Base-by-base conservation (phyloP, 129 eudicot species). In the Artemisia argyi region DNA sequence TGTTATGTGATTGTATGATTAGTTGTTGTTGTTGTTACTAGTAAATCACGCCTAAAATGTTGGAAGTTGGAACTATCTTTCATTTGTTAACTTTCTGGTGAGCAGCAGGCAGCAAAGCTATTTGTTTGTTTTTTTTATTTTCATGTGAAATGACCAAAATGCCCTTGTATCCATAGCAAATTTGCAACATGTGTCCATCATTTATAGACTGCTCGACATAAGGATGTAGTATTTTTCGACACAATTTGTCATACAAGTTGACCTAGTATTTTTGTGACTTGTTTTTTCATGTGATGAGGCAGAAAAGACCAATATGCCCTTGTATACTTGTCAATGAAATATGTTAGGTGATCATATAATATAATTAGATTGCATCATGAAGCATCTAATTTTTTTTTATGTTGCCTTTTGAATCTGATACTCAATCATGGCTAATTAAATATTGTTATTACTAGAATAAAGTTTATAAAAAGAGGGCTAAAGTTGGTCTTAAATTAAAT, bases 361-460 rank as follows among this genome's bases (percentile, higher is more conserved):
- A 62, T 52, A 69, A 62, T 19, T 12, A 61, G 81, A 69, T 61
- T 77, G 71, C 76, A 61, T 69, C 76, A 61, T 22, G 11, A 24
- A 48, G 60, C 42, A 44, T 53, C 71, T 70, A 53, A 53, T 52
- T 39, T 61, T 2, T 3, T 32, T 56, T 53, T 18, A 18, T 52
- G 61, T 20, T 35, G 28, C 26, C 42, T 78, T 78, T 78, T 71
- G 77, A 64, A 71, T 78, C 73, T 70, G 76, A 77, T 70, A 16
- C 72, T 57, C 57, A 0, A 12, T 15, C 7, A 48, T 65, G 39
- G 79, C 16, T 10, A 39, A 42, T 55, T 19, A 22, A 65, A 73
- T 48, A 49, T 4, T 39, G 44, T 55, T 64, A 35, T 61, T 48
- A 30, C 60, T 50, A 48, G 64, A 52, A 19, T 11, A 58, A 58